Evolutionary conservation across 2,329 filamentous ascomycete genomes (phyloP).

Genomic region (Diaporthe australafricana): DNA sequence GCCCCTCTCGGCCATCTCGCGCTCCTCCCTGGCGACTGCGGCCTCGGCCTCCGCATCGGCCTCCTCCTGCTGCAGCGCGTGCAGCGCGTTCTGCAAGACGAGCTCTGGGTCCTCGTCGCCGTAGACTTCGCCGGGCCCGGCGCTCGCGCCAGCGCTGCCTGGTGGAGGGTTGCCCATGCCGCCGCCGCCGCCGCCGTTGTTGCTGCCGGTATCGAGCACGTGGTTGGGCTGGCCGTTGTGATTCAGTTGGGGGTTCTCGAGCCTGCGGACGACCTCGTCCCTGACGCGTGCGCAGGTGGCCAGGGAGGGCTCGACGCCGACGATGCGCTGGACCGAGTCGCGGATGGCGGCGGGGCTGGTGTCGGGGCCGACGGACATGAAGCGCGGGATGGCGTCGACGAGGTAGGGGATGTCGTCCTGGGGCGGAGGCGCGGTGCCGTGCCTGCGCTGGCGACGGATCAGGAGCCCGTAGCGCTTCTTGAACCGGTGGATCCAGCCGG

Average conservation of each 20-base stretch:
- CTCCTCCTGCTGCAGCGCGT: constrained; percentile 69
- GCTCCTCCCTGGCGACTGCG: constrained; percentile 64
- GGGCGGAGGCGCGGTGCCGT: constrained; percentile 60
- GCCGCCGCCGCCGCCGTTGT: constrained; percentile 26
- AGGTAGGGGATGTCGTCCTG: constrained; percentile 70
- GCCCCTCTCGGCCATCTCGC: constrained; percentile 59
- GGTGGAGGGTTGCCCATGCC: constrained; percentile 25
- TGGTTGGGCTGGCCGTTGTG: constrained; percentile 37
- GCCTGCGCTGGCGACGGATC: constrained; percentile 66
- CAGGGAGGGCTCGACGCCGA: constrained; percentile 66
- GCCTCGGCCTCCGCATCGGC: constrained; percentile 69
- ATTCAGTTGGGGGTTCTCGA: constrained; percentile 46
- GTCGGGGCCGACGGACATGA: constrained; percentile 68
- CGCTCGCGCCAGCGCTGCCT: constrained; percentile 38
- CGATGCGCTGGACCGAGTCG: constrained; percentile 65
- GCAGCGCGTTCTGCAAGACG: constrained; percentile 69
- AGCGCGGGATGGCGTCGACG: constrained; percentile 68
- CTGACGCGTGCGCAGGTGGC: constrained; percentile 67
- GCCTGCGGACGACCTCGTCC: constrained; percentile 64
- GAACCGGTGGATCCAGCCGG: constrained; percentile 73
- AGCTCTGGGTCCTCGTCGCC: constrained; percentile 67
- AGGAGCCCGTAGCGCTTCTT: constrained; percentile 72
- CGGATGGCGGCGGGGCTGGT: constrained; percentile 70
- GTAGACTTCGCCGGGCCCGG: constrained; percentile 48
- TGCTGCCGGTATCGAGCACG: constrained; percentile 33